phyloP scores from a whole-genome alignment of 1,284 basidiomycete genomes.

The Ustilago nuda region DNA sequence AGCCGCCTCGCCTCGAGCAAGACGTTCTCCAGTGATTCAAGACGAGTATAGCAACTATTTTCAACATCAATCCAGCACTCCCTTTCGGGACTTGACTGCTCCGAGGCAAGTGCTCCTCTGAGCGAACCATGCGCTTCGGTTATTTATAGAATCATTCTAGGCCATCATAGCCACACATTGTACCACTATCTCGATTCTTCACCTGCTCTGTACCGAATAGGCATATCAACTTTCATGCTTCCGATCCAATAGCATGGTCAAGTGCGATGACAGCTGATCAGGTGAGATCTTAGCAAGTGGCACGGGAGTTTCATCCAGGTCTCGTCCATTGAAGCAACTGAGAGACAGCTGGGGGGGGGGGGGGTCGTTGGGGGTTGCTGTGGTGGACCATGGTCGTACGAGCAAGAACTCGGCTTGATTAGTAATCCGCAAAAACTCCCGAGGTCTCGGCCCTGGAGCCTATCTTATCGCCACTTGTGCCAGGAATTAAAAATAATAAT shows the following conservation, averaged over 20 bases:
- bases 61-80: neutral
- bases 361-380: no score
- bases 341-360: no score
- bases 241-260: neutral
- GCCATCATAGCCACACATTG: slow-evolving; percentile 12
- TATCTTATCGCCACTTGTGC: slow-evolving; percentile 36
- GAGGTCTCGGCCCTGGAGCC: slow-evolving; percentile 4
- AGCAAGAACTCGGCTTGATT: slow-evolving; percentile 18
- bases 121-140: neutral
- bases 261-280: no score
- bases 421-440: slow-evolving; percentile 25
- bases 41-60: slow-evolving; percentile 11
- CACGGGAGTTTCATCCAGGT: no score
- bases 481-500: no score
- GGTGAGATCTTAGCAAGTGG: no score
- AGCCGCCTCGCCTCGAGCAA: neutral
- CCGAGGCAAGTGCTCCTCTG: no score
- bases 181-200: slow-evolving; percentile 20
- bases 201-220: slow-evolving; percentile 37
- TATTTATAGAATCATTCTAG: neutral
- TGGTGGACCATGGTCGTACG: neutral
- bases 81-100: neutral
- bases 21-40: neutral
- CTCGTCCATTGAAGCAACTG: no score
- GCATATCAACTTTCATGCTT: neutral